A percentile compares a stretch with the other conserved stretches of the same genome.
These are phyloP conservation scores for Kluyveromyces marxianus DNA, from an alignment of 1,139 yeast species.

Conservation along the genomic window DNA sequence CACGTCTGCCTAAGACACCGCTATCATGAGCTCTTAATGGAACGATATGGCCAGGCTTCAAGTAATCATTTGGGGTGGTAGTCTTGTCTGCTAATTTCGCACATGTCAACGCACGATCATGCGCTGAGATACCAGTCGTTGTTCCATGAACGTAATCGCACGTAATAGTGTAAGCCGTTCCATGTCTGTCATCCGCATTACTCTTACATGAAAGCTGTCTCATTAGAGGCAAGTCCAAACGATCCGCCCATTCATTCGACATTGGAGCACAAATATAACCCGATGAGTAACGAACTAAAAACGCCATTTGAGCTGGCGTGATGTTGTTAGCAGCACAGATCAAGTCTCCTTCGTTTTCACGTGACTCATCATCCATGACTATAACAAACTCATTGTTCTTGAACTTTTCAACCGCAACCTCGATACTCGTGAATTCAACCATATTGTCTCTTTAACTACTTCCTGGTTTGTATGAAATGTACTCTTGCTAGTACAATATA, in stretches of 20 bases:
- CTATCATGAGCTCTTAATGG: slow-evolving; percentile 91
- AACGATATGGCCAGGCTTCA: slow-evolving; percentile 88
- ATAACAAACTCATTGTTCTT: slow-evolving; percentile 82
- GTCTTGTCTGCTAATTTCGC: slow-evolving; percentile 56
- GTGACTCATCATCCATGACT: slow-evolving; percentile 91
- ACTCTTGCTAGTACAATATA: not conserved
- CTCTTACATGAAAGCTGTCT: slow-evolving; percentile 29
- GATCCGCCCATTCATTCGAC: slow-evolving; percentile 69
- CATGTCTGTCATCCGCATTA: slow-evolving; percentile 65
- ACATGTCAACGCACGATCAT: slow-evolving; percentile 85
- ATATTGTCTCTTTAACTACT: not conserved
- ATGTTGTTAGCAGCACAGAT: slow-evolving; percentile 81
- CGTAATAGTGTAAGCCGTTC: slow-evolving; percentile 93
- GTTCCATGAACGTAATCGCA: slow-evolving; percentile 81
- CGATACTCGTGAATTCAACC: slow-evolving; percentile 44
- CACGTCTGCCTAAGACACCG: slow-evolving; percentile 71
- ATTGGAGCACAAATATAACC: slow-evolving; percentile 95
- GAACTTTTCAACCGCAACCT: slow-evolving; percentile 74
- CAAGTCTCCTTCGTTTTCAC: slow-evolving; percentile 97
- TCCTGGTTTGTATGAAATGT: not conserved
- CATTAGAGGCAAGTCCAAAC: slow-evolving; percentile 76
- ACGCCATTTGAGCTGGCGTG: slow-evolving; percentile 89
- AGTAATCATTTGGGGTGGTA: slow-evolving; percentile 55
- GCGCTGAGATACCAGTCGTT: slow-evolving; percentile 96
- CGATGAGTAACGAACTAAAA: slow-evolving; percentile 77